phyloP scores from a whole-genome alignment of 2,329 filamentous ascomycete genomes.

The Fusarium sp. region DNA sequence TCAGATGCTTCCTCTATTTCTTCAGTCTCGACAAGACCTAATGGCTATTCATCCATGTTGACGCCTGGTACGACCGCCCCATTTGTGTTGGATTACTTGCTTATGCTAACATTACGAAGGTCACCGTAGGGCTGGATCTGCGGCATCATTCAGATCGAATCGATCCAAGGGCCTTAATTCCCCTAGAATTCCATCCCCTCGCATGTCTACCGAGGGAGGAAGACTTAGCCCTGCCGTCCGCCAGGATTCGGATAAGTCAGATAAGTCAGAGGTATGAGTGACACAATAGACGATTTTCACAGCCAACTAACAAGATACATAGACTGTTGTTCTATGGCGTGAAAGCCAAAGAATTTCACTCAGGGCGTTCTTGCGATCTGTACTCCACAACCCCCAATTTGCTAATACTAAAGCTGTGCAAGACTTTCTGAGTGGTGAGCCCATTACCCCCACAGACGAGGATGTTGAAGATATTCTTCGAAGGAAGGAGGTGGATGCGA shows the following conservation, averaged over 20 bases:
- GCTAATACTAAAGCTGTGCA: slow-evolving; percentile 84
- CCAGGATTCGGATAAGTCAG: slow-evolving; percentile 36
- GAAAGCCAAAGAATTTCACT: slow-evolving; percentile 93
- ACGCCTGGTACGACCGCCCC: slow-evolving; percentile 34
- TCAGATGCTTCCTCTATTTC: slow-evolving; percentile 84
- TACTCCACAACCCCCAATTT: slow-evolving; percentile 85
- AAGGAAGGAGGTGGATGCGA: slow-evolving; percentile 85
- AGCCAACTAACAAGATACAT: slow-evolving; percentile 38
- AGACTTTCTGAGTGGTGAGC: slow-evolving; percentile 81
- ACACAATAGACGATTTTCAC: no score
- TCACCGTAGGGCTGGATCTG: slow-evolving; percentile 40
- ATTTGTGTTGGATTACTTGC: background rate
- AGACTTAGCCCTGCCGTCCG: slow-evolving; percentile 40
- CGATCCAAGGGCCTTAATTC: slow-evolving; percentile 44
- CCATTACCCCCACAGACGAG: slow-evolving; percentile 79
- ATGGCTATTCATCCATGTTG: slow-evolving; percentile 40
- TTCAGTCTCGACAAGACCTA: slow-evolving; percentile 73
- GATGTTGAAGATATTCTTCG: slow-evolving; percentile 83
- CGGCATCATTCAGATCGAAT: slow-evolving; percentile 45
- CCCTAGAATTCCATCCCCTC: slow-evolving; percentile 43
- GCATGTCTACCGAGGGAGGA: slow-evolving; percentile 46
- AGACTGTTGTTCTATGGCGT: slow-evolving; percentile 75
- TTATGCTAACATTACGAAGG: slow-evolving; percentile 30
- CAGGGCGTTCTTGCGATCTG: slow-evolving; percentile 85
- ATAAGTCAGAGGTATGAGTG: slow-evolving; percentile 41